These are phyloP conservation scores for Botrytis porri DNA, from an alignment of 2,329 filamentous ascomycete genomes.

Conservation along the genomic window DNA sequence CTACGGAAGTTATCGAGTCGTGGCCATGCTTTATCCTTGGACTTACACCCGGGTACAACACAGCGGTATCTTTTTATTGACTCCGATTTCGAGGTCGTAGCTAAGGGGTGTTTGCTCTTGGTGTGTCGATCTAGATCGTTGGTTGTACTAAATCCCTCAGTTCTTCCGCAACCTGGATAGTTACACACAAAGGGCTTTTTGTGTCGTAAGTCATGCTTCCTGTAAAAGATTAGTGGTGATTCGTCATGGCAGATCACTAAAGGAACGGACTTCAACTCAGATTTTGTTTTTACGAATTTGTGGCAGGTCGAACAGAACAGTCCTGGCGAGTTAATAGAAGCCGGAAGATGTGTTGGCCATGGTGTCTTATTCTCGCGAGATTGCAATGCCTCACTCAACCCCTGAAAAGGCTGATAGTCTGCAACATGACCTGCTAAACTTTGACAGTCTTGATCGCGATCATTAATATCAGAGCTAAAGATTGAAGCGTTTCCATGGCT, in stretches of 20 bases:
- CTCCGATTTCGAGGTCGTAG: conserved; percentile 43
- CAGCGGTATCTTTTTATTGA: conserved; percentile 58
- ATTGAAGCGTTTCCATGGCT: conserved; percentile 37
- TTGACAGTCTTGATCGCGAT: conserved; percentile 35
- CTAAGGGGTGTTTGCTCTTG: conserved; percentile 62
- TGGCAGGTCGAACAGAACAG: conserved; percentile 44
- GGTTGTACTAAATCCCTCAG: conserved; percentile 69
- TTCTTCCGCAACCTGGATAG: conserved; percentile 53
- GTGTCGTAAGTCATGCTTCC: conserved; percentile 74
- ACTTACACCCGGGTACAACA: conserved; percentile 52
- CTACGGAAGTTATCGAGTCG: conserved; percentile 83
- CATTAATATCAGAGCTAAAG: conserved; percentile 34
- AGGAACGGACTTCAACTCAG: conserved; percentile 52
- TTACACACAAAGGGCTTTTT: conserved; percentile 64
- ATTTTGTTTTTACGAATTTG: conserved; percentile 48
- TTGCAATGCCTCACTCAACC: conserved; percentile 26
- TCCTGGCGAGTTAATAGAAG: conserved; percentile 21
- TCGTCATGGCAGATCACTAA: background rate
- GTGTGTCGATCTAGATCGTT: conserved; percentile 83
- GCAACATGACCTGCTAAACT: conserved; percentile 30
- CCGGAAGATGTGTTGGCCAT: conserved; percentile 24
- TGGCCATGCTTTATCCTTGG: conserved; percentile 69
- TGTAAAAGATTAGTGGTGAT: conserved; percentile 40
- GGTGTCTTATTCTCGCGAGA: conserved; percentile 25
- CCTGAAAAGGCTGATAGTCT: conserved; percentile 30